A percentile compares a stretch with the other conserved stretches of the same genome.
Evolutionary conservation across 192 early-diverging fungal genomes (phyloP).

Genomic region (Ambispora gerdemannii): DNA sequence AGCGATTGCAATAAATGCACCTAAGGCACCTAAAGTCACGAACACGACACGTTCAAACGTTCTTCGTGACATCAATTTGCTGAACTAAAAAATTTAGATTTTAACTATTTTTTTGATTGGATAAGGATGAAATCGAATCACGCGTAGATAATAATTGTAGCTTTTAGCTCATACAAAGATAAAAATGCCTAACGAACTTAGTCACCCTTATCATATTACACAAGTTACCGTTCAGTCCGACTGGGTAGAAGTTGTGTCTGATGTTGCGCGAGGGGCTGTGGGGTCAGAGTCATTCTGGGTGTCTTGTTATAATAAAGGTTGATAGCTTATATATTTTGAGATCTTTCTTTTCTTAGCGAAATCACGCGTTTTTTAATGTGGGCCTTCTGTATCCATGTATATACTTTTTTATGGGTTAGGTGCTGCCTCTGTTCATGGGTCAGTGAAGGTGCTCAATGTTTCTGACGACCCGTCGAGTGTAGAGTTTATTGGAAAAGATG

Average conservation of each 20-base stretch:
- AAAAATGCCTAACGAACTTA: slow-evolving; percentile 24
- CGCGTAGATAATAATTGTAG: too few relatives aligned
- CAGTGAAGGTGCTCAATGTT: slow-evolving; percentile 34
- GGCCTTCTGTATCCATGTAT: neutral
- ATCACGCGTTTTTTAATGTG: neutral
- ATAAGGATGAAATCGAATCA: neutral
- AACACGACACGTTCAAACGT: neutral
- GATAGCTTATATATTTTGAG: neutral
- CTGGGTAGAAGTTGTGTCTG: slow-evolving; percentile 47
- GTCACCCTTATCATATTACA: neutral
- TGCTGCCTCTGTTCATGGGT: slow-evolving; percentile 43
- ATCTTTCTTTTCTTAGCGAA: neutral
- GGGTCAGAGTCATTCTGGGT: slow-evolving; percentile 48
- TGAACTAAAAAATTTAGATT: too few relatives aligned
- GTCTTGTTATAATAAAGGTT: slow-evolving; percentile 49
- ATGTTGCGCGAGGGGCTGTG: slow-evolving; percentile 37
- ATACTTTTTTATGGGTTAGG: slow-evolving; percentile 32
- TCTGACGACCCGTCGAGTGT: neutral
- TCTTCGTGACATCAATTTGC: too few relatives aligned
- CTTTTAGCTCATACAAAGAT: too few relatives aligned
- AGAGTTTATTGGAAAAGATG: slow-evolving; percentile 41
- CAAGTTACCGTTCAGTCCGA: slow-evolving; percentile 51
- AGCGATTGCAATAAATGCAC: neutral
- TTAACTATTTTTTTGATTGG: neutral
- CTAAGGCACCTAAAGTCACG: neutral